A percentile compares a stretch with the other conserved stretches of the same genome.
Conservation (phyloP, 306 rosid species). For the Dryas octopetala region DNA sequence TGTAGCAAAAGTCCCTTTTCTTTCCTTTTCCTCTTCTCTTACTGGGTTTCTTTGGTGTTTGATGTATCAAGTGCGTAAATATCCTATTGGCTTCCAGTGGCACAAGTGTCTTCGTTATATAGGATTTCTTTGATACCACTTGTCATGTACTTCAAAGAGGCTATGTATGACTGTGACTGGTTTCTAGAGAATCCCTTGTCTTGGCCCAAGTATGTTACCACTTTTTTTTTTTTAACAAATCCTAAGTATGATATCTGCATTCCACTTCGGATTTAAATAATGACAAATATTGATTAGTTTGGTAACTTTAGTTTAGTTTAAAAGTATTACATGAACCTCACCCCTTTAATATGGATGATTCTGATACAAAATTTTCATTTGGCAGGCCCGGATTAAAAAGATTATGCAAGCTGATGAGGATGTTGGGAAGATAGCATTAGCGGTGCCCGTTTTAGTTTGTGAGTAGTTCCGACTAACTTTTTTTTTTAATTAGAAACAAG, state of each 20-base stretch:
- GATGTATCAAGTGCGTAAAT: no score
- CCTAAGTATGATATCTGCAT: not conserved
- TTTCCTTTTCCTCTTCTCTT: no score
- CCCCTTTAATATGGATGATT: slow-evolving; percentile 9
- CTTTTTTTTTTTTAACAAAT: not conserved
- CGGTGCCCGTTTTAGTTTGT: slow-evolving; percentile 98
- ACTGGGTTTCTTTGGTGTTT: no score
- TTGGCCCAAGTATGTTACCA: not conserved
- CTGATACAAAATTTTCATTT: slow-evolving; percentile 28
- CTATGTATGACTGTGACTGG: not conserved
- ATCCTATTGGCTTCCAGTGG: not conserved
- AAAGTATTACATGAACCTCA: not conserved
- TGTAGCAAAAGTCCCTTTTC: no score
- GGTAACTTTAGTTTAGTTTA: not conserved
- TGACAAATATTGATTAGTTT: not conserved
- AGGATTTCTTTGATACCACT: not conserved
- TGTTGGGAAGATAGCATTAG: slow-evolving; percentile 91
- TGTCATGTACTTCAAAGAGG: not conserved
- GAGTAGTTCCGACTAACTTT: slow-evolving; percentile 38
- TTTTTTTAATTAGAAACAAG: no score
- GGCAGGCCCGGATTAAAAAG: slow-evolving; percentile 90
- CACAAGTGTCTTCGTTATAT: not conserved
- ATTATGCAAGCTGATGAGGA: slow-evolving; percentile 99
- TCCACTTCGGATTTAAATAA: not conserved
- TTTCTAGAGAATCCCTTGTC: not conserved